Evolutionary conservation across 1,139 yeast genomes (phyloP), one percentile per base, ranked within the genome.

Genomic region (Candida sp.): DNA sequence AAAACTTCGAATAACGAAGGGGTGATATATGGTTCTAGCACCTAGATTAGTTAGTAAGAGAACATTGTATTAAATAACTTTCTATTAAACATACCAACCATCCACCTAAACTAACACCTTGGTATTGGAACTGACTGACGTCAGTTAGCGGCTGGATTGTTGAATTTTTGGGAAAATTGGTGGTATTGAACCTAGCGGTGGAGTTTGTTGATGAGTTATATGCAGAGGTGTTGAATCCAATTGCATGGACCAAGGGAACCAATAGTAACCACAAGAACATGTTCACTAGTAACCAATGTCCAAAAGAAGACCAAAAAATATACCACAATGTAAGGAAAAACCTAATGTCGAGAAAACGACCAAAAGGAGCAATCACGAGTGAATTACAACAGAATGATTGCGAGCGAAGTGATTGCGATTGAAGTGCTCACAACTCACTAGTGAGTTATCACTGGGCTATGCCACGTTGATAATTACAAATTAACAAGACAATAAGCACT

Each of bases 11-110:
- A 82, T 21, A 82, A 57, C 2, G 83, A 73, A 2, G 88, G 87
- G 0, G 85, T 81, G 48, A 82, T 82, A 52, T 70, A 82, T 2
- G 87, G 87, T 53, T 82, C 87, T 5, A 82, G 62, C 1, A 82
- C 81, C 19, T 30, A 30, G 19, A 30, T 11, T 12, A 30, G 33
- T 30, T 9, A 30, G 19, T 30, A 30, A 30, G 5, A 9, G 19
- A 25, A 25, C 9, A 6, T 6, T 25, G 29, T n/a, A n/a, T n/a
- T 25, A 25, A 25, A 6, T 25, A 25, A 6, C 6, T 25, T 25
- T 25, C 29, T 25, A 25, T 25, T 25, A n/a, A n/a, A 30, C 33
- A 30, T 30, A 30, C 33, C 12, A 37, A 19, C 87, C 87, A 82
- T 15, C 87, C 87, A 36, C 87, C 88, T 5, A 82, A 53, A 22